Conservation (phyloP, 2,329 filamentous ascomycete genomes). For the Nemania diffusa region DNA sequence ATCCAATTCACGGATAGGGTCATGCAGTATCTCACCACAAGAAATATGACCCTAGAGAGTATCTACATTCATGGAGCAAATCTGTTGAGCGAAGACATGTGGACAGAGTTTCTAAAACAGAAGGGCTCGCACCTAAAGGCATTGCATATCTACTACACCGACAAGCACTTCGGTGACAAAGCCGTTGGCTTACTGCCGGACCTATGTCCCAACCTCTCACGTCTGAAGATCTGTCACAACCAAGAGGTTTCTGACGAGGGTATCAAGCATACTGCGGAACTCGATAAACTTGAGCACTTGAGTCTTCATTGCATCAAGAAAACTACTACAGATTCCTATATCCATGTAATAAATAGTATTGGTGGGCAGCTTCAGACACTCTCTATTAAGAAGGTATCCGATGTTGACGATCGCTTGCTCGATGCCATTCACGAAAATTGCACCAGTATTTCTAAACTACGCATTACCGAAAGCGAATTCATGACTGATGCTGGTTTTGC, state of each 20-base stretch:
- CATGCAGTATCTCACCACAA: conserved; percentile 81
- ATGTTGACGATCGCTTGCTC: conserved; percentile 76
- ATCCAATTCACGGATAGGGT: conserved; percentile 90
- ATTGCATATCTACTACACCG: conserved; percentile 84
- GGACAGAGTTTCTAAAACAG: conserved; percentile 74
- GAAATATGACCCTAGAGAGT: conserved; percentile 73
- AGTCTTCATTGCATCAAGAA: conserved; percentile 73
- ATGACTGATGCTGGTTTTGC: conserved; percentile 81
- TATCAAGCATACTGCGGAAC: conserved; percentile 69
- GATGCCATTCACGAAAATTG: conserved; percentile 77
- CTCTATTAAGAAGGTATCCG: conserved; percentile 75
- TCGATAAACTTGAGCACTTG: conserved; percentile 76
- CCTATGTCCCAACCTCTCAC: conserved; percentile 73
- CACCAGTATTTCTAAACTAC: conserved; percentile 75
- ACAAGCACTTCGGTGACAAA: conserved; percentile 81
- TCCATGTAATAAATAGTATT: conserved; percentile 68
- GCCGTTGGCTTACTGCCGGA: conserved; percentile 70
- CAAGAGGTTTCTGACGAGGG: conserved; percentile 75
- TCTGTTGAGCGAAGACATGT: conserved; percentile 79
- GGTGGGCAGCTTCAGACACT: conserved; percentile 78
- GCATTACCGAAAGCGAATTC: conserved; percentile 79
- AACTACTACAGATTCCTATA: conserved; percentile 67
- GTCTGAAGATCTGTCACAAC: conserved; percentile 85
- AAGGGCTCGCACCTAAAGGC: conserved; percentile 73
- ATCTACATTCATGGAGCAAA: conserved; percentile 88